These are phyloP conservation scores for Parasitella parasitica DNA, from an alignment of 371 early-diverging fungal genomes.

Conservation along the genomic window DNA sequence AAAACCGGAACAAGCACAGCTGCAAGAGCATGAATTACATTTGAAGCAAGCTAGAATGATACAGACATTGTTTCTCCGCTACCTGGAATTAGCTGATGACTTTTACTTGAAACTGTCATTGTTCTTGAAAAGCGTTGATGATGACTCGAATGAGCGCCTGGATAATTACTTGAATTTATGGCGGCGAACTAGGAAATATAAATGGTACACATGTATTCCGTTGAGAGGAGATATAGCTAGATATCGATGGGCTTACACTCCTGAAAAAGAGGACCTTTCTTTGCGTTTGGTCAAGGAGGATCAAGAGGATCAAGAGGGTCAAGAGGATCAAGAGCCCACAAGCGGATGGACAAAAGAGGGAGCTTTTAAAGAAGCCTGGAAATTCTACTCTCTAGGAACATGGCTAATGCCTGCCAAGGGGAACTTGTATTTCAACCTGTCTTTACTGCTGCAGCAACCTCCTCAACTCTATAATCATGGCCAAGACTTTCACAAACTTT, in stretches of 20 bases:
- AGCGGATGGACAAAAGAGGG: constrained; percentile 7
- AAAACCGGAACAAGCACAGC: background rate
- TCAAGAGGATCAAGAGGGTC: background rate
- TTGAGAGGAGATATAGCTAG: constrained; percentile 61
- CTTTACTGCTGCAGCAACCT: constrained; percentile 26
- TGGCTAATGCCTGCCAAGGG: constrained; percentile 64
- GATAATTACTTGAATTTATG: constrained; percentile 30
- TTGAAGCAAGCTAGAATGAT: constrained; percentile 7
- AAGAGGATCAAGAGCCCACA: background rate
- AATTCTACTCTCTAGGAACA: constrained; percentile 53
- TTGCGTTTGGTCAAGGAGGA: background rate
- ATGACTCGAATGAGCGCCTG: constrained; percentile 1
- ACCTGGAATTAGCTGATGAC: constrained; percentile 38
- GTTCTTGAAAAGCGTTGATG: constrained; percentile 36
- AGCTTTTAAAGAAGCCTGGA: constrained; percentile 51
- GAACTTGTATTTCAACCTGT: constrained; percentile 43
- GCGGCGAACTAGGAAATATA: constrained; percentile 35
- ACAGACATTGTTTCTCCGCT: constrained; percentile 23
- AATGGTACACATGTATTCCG: constrained; percentile 58
- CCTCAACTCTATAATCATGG: background rate
- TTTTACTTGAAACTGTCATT: constrained; percentile 45
- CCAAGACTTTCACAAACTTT: constrained; percentile 40
- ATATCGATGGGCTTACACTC: constrained; percentile 54
- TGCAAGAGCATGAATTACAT: constrained; percentile 1
- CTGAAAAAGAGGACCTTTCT: constrained; percentile 26